Evolutionary conservation across 2,329 filamentous ascomycete species (phyloP), one percentile per base, ranked within the genome.

Genomic region (Aspergillus quadricinctus): DNA sequence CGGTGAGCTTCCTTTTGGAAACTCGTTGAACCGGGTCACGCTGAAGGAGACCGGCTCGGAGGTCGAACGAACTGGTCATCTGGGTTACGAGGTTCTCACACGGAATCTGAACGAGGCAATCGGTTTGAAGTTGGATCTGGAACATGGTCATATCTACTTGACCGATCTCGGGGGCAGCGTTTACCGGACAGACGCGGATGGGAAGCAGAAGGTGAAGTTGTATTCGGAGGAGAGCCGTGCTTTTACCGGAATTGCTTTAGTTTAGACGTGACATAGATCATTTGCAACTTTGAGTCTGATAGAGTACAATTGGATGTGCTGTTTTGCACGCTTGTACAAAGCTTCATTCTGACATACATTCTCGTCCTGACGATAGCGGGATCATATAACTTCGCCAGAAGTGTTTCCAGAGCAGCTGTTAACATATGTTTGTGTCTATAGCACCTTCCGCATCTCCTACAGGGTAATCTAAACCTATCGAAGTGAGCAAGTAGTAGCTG

Each of bases 1-100:
- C 0, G 84, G 83, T 3, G 83, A 86, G 59, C 67, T 80, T 1
- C 83, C 83, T 0, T 64, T 69, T 8, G 83, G 83, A 0, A 84
- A 83, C 63, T 77, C 77, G 10, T 59, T 86, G 56, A 83, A 84
- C 63, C 66, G 73, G 5, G 70, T 70, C 1, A 54, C 29, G 1
- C 46, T 67, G 45, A 29, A 67, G 57, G 53, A 57, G 4, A 37
- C 46, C 60, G 55, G 56, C 11, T 23, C 48, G 14, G 60, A 64
- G 10, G 64, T 70, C 49, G 59, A 71, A 41, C 65, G 72, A 19
- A 52, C 75, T 7, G 21, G 59, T 61, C 2, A 31, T 61, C 17
- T 52, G 61, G 60, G 57, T 19, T 57, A 58, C 27, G 59, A 65
- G 7, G 52, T 72, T 14, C 27, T 73, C 4, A 52, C 58, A 0